Evolutionary conservation across 176 grass and related monocot species (phyloP).

Genomic region (Saccharum officinarum): DNA sequence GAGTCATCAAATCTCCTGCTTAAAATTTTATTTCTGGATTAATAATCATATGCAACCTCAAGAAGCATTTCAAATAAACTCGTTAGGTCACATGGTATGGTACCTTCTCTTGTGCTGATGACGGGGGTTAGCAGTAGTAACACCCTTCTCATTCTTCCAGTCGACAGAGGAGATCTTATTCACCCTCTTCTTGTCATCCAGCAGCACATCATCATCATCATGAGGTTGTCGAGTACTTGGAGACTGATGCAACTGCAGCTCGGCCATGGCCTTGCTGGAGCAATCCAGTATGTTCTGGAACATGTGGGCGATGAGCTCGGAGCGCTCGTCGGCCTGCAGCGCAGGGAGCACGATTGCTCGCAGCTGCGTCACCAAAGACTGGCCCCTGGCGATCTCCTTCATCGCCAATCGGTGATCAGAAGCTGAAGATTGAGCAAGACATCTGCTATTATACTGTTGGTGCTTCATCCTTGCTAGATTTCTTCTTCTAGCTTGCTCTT

Average conservation of each 20-base stretch:
- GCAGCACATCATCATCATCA: background rate
- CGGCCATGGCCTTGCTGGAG: constrained; percentile 38
- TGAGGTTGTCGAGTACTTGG: background rate
- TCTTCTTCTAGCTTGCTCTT: background rate
- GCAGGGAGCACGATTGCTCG: constrained; percentile 41
- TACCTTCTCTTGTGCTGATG: constrained; percentile 46
- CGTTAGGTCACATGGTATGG: background rate
- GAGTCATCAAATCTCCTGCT: constrained; percentile 38
- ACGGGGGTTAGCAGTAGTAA: constrained; percentile 12
- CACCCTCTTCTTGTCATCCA: constrained; percentile 27
- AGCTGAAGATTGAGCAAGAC: background rate
- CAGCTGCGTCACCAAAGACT: constrained; percentile 46
- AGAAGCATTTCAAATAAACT: background rate
- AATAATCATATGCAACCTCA: background rate
- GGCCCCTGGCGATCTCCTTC: constrained; percentile 38
- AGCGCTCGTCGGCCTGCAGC: constrained; percentile 23
- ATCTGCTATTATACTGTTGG: background rate
- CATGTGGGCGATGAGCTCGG: constrained; percentile 26
- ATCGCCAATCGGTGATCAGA: background rate
- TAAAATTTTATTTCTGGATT: background rate
- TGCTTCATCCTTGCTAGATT: constrained; percentile 1
- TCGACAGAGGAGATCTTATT: constrained; percentile 8
- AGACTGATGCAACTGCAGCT: constrained; percentile 14
- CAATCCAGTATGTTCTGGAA: constrained; percentile 38
- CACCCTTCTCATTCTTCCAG: background rate